Evolutionary conservation across 2,329 filamentous ascomycete genomes (phyloP).

Genomic region (Phialocephala subalpina): DNA sequence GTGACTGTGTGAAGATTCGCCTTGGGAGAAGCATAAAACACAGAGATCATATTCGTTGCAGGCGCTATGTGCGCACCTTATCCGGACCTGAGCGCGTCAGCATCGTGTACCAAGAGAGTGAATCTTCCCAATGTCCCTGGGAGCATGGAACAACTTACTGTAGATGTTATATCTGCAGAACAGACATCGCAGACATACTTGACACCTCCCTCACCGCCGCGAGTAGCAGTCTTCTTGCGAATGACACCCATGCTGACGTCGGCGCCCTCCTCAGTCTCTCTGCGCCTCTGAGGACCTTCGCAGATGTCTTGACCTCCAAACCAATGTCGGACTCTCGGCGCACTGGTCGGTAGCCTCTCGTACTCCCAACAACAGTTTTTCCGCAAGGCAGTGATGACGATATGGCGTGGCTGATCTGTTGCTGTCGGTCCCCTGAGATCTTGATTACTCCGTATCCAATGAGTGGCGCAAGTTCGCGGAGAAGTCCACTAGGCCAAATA

Average conservation of each 20-base stretch:
- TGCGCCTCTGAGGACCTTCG: background rate
- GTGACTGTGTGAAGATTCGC: slow-evolving; percentile 82
- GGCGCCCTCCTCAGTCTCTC: background rate
- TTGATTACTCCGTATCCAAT: slow-evolving; percentile 5
- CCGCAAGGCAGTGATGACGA: slow-evolving; percentile 1
- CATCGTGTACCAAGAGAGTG: slow-evolving; percentile 9
- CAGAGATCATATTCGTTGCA: slow-evolving; percentile 98
- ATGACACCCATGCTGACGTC: slow-evolving; percentile 80
- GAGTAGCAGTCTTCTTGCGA: slow-evolving; percentile 89
- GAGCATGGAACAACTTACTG: slow-evolving; percentile 64
- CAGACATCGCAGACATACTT: slow-evolving; percentile 99
- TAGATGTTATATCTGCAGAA: slow-evolving; percentile 95
- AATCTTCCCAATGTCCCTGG: slow-evolving; percentile 5
- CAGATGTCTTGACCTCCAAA: background rate
- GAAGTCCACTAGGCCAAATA: background rate
- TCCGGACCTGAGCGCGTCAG: slow-evolving; percentile 74
- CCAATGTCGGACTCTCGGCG: background rate
- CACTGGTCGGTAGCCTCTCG: background rate
- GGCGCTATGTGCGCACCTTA: slow-evolving; percentile 78
- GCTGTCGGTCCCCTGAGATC: slow-evolving; percentile 15
- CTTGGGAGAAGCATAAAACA: slow-evolving; percentile 90
- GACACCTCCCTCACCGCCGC: slow-evolving; percentile 85
- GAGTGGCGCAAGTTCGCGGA: slow-evolving; percentile 11
- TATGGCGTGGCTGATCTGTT: slow-evolving; percentile 10
- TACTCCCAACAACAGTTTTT: background rate